Conservation (phyloP, 305 asterid genomes). For the Fraxinus paxiana region DNA sequence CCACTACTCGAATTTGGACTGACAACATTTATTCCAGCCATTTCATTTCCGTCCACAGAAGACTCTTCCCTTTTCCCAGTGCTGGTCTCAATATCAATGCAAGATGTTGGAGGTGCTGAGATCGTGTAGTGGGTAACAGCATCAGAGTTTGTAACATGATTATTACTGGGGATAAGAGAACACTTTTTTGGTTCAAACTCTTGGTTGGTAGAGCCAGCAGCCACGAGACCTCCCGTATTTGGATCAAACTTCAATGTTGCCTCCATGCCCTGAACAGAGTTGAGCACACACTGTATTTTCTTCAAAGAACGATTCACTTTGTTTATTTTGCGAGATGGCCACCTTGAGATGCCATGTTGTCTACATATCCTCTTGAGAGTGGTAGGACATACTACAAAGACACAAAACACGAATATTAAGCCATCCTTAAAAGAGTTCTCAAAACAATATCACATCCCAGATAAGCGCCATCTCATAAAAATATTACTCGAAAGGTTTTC, state of each 20-base stretch:
- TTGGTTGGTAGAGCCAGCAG: conserved; percentile 32
- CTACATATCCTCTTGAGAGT: conserved; percentile 75
- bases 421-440: not conserved
- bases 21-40: not conserved
- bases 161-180: conserved; percentile 19
- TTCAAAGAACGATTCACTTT: conserved; percentile 44
- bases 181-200: conserved; percentile 24
- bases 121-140: conserved; percentile 9
- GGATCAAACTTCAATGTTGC: conserved; percentile 60
- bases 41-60: conserved; percentile 16
- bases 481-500: too few species aligned
- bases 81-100: conserved; percentile 19
- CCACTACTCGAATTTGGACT: not conserved
- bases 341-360: conserved; percentile 44
- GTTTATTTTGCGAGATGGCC: conserved; percentile 51
- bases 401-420: not conserved
- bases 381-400: conserved; percentile 66
- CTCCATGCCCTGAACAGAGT: conserved; percentile 63
- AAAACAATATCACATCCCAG: not conserved
- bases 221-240: conserved; percentile 39
- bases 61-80: conserved; percentile 38
- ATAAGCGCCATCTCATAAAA: not conserved
- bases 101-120: conserved; percentile 21
- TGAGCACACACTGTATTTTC: conserved; percentile 33
- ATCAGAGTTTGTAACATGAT: not conserved